phyloP scores from a whole-genome alignment of 345 rosid genomes.

The Linum trigynum region DNA sequence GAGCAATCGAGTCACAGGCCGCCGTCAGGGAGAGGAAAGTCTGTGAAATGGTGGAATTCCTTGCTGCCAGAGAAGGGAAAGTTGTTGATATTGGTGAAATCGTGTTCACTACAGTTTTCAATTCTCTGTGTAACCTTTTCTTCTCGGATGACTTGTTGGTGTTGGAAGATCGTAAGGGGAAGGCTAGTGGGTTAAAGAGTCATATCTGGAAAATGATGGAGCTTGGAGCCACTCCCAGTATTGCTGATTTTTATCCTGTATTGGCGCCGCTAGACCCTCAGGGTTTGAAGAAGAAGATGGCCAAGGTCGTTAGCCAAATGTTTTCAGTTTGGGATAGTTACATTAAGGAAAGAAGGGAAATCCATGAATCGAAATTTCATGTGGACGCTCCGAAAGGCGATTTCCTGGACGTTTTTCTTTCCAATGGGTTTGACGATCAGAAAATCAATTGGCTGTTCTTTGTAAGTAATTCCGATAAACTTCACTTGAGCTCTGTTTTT shows the following conservation, averaged over 20 bases:
- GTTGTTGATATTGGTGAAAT: conserved; percentile 9
- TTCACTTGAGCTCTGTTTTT: too few species aligned
- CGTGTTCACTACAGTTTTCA: conserved; percentile 5
- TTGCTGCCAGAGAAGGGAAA: conserved; percentile 6
- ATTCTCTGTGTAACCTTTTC: too few species aligned
- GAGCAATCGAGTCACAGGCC: too few species aligned
- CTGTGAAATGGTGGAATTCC: conserved; percentile 9
- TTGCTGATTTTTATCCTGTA: too few species aligned
- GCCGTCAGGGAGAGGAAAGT: background rate
- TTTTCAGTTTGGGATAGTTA: conserved; percentile 5
- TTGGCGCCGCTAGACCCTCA: too few species aligned
- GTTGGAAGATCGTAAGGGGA: background rate
- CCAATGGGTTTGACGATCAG: too few species aligned
- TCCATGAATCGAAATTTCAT: too few species aligned
- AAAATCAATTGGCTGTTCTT: too few species aligned
- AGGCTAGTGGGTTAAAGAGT: too few species aligned
- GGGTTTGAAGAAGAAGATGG: background rate
- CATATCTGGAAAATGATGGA: background rate
- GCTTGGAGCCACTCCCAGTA: background rate
- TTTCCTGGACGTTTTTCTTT: too few species aligned
- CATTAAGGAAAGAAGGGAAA: conserved; percentile 13
- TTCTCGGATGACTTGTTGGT: background rate
- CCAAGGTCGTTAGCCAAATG: background rate
- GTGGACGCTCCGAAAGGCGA: too few species aligned
- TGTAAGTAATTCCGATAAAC: too few species aligned